A percentile compares a stretch with the other conserved stretches of the same genome.
Evolutionary conservation across 2,329 filamentous ascomycete species (phyloP).

Genomic region (Ophiocordyceps camponoti-floridani): DNA sequence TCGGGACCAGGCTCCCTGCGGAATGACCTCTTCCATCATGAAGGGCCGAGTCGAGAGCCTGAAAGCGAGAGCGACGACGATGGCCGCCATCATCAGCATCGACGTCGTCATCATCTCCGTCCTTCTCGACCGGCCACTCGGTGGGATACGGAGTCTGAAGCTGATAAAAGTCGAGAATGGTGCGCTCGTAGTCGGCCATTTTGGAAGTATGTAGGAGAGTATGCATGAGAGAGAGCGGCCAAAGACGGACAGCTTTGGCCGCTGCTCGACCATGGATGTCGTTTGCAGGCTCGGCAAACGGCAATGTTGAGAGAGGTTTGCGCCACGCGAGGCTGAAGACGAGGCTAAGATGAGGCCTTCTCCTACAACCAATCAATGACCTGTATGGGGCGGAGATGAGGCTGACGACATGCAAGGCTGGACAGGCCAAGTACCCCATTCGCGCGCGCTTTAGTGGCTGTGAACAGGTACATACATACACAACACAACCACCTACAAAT

Average conservation of each 20-base stretch:
- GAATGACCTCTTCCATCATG: constrained; percentile 47
- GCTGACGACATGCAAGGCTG: not conserved
- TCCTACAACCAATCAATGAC: too few relatives aligned
- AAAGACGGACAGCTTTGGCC: not conserved
- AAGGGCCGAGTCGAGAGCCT: constrained; percentile 61
- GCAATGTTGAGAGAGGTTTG: not conserved
- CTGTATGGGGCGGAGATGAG: not conserved
- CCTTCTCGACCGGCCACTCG: constrained; percentile 73
- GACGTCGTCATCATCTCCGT: constrained; percentile 48
- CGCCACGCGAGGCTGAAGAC: constrained; percentile 3
- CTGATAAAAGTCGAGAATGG: constrained; percentile 78
- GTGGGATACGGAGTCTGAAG: constrained; percentile 60
- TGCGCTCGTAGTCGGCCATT: constrained; percentile 50
- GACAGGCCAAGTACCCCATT: not conserved
- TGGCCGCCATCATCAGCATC: constrained; percentile 29
- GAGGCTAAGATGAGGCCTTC: too few relatives aligned
- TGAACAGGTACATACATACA: too few relatives aligned
- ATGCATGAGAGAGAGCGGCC: not conserved
- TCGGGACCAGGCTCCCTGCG: constrained; percentile 61
- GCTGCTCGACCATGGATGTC: not conserved
- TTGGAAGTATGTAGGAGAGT: not conserved
- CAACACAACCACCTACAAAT: too few relatives aligned
- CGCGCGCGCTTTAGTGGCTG: too few relatives aligned
- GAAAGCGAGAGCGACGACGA: constrained; percentile 56
- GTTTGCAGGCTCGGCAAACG: not conserved